Percentiles rank a stretch among this genome's conserved stretches.
Conservation (phyloP, 176 grass and related monocot genomes). For the Pontederia paniculata region DNA sequence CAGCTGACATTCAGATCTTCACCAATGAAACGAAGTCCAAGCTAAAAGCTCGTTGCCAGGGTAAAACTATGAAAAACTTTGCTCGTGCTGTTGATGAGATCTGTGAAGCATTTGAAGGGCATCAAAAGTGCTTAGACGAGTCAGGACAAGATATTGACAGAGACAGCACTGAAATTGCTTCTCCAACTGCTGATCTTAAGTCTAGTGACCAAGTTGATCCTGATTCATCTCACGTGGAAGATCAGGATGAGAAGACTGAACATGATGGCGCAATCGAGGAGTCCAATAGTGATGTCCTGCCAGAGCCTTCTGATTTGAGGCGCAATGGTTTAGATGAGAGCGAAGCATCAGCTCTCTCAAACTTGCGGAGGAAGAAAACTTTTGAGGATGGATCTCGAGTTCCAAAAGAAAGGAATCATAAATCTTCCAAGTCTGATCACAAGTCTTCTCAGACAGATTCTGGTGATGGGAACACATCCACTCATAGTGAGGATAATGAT, state of each 20-base stretch:
- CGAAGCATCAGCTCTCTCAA: slow-evolving; percentile 14
- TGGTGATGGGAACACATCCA: slow-evolving; percentile 14
- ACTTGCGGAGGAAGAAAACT: slow-evolving; percentile 35
- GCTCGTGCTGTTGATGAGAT: slow-evolving; percentile 71
- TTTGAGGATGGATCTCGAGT: slow-evolving; percentile 20
- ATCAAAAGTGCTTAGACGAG: slow-evolving; percentile 16
- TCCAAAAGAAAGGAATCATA: slow-evolving; percentile 26
- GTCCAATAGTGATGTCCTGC: slow-evolving; percentile 11
- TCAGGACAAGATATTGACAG: neutral
- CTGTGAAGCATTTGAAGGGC: slow-evolving; percentile 61
- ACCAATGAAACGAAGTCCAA: slow-evolving; percentile 57
- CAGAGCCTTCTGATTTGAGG: slow-evolving; percentile 11
- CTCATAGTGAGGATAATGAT: neutral
- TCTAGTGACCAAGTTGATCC: slow-evolving; percentile 33
- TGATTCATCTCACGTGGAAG: slow-evolving; percentile 32
- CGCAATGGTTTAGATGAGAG: slow-evolving; percentile 21
- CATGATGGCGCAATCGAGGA: slow-evolving; percentile 15
- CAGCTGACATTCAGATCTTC: slow-evolving; percentile 80
- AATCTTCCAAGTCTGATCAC: slow-evolving; percentile 19
- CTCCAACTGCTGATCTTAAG: slow-evolving; percentile 16
- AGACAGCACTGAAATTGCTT: neutral
- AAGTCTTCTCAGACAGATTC: slow-evolving; percentile 5
- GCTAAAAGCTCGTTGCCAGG: slow-evolving; percentile 40
- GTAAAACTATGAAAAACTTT: slow-evolving; percentile 49
- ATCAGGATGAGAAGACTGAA: slow-evolving; percentile 25